Evolutionary conservation across 2,329 filamentous ascomycete species (phyloP).

Genomic region (Volutella citrinella): DNA sequence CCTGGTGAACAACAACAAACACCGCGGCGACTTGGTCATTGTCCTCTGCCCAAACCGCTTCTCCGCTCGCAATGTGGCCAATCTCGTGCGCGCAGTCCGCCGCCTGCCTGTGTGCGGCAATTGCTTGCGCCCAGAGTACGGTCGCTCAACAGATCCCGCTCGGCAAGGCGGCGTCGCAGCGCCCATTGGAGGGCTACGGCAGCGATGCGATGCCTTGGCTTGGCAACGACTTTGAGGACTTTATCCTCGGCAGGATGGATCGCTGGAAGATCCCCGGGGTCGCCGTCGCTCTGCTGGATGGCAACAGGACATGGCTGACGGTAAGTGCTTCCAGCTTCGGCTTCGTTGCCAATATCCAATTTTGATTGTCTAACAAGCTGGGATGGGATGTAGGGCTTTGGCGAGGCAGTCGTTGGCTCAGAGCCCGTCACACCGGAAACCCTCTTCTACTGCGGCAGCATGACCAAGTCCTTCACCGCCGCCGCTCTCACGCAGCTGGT

Average conservation of each 20-base stretch:
- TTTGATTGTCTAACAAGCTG: too few relatives aligned
- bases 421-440: constrained; percentile 41
- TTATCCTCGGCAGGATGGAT: constrained; percentile 22
- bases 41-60: too few relatives aligned
- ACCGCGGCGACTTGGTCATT: too few relatives aligned
- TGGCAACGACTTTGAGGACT: constrained; percentile 14
- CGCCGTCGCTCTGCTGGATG: constrained; percentile 38
- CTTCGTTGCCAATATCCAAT: background rate
- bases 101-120: too few relatives aligned
- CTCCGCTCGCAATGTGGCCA: too few relatives aligned
- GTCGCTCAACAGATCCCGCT: constrained; percentile 3
- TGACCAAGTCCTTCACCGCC: constrained; percentile 51
- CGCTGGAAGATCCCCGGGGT: constrained; percentile 39
- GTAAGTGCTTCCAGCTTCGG: constrained; percentile 15
- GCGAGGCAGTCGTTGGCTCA: constrained; percentile 32
- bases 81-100: too few relatives aligned
- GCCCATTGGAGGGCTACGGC: constrained; percentile 1
- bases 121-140: constrained; percentile 1
- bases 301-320: constrained; percentile 32
- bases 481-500: constrained; percentile 46
- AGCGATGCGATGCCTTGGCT: constrained; percentile 7
- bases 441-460: constrained; percentile 51
- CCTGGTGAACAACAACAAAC: too few relatives aligned
- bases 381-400: constrained; percentile 46
- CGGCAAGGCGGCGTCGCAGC: background rate